Percentiles rank a stretch among this genome's conserved stretches.
These are phyloP conservation scores for Clavispora asparagi DNA, from an alignment of 805 yeast genomes.

Conservation along the genomic window DNA sequence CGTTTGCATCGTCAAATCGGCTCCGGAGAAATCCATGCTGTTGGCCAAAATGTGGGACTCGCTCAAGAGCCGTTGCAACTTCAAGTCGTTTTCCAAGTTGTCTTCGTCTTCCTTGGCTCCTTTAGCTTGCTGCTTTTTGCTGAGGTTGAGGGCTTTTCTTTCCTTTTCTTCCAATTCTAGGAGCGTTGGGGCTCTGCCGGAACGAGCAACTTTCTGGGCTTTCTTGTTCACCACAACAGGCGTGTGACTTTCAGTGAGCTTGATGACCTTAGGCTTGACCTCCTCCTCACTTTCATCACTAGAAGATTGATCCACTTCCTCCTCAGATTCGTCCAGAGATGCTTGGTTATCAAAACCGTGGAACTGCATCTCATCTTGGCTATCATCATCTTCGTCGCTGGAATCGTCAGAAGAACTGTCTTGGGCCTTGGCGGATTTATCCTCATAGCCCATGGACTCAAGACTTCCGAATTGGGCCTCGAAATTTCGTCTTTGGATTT, in stretches of 20 bases:
- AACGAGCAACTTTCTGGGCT: constrained; percentile 48
- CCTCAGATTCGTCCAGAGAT: constrained; percentile 2
- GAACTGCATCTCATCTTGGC: constrained; percentile 3
- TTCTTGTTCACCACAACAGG: constrained; percentile 30
- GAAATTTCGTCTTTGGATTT: constrained; percentile 51
- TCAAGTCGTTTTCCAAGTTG: constrained; percentile 65
- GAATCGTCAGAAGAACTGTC: background rate
- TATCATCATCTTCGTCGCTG: constrained; percentile 6
- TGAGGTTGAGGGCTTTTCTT: constrained; percentile 19
- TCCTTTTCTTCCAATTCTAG: constrained; percentile 24
- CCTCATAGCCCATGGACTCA: constrained; percentile 50
- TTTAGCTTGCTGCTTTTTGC: constrained; percentile 30
- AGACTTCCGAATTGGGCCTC: constrained; percentile 62
- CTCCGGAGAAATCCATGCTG: constrained; percentile 51
- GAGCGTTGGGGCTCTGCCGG: constrained; percentile 58
- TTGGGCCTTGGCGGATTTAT: constrained; percentile 13
- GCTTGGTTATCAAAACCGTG: constrained; percentile 5
- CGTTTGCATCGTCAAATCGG: constrained; percentile 59
- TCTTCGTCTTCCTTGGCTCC: constrained; percentile 40
- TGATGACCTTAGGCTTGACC: constrained; percentile 43
- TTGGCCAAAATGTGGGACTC: constrained; percentile 65
- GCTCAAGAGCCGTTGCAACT: constrained; percentile 59
- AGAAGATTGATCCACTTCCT: constrained; percentile 7
- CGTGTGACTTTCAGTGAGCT: constrained; percentile 33
- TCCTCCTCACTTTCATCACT: constrained; percentile 5